Percentiles rank a stretch among this genome's conserved stretches.
Conservation (phyloP, 331 rosid species). For the Quercus tomentella region DNA sequence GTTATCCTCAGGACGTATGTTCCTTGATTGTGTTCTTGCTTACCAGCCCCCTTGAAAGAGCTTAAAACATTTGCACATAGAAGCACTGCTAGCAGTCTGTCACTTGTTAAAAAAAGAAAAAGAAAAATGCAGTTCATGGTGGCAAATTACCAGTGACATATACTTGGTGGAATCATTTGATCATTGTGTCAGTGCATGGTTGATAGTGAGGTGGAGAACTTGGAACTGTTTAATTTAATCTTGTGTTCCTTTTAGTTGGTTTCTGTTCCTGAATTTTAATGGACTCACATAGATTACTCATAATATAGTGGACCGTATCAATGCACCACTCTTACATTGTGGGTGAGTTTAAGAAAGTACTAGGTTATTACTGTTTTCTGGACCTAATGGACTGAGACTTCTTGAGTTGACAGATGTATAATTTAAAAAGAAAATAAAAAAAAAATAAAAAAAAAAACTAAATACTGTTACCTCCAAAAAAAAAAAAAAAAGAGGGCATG, state of each 20-base stretch:
- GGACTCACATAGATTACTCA: neutral
- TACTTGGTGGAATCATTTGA: neutral
- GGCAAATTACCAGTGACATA: neutral
- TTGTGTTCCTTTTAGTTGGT: neutral
- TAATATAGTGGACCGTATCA: neutral
- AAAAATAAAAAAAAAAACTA: too few relatives aligned
- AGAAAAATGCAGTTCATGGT: neutral
- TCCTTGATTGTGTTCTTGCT: neutral
- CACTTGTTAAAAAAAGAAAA: neutral
- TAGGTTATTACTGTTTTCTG: neutral
- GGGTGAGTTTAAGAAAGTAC: neutral
- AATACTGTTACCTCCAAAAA: neutral
- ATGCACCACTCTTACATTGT: neutral
- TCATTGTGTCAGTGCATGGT: neutral
- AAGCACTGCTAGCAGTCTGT: neutral
- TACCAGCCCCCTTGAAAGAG: neutral
- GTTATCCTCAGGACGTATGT: neutral
- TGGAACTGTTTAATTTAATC: neutral
- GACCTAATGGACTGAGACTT: neutral
- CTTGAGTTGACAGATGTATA: neutral
- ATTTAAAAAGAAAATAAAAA: too few relatives aligned
- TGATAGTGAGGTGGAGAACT: neutral
- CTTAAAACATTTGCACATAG: neutral
- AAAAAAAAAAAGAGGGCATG: too few relatives aligned
- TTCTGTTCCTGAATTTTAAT: neutral